Conservation (phyloP, 352 stramenopile genomes). For the Thraustotheca clavata region DNA sequence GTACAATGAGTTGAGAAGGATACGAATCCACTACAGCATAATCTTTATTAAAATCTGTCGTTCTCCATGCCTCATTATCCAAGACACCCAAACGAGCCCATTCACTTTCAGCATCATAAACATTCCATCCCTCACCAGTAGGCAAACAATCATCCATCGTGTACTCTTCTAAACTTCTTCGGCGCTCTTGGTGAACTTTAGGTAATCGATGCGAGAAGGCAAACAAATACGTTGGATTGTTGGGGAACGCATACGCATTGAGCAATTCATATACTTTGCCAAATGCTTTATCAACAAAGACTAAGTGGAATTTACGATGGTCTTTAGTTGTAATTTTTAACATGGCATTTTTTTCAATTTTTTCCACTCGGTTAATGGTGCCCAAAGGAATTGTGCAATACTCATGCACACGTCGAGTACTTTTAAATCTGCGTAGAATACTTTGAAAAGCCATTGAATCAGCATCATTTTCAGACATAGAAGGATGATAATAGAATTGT, state of each 20-base stretch:
- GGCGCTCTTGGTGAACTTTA: not conserved
- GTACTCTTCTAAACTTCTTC: not conserved
- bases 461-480: slow-evolving; percentile 25
- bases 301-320: slow-evolving; percentile 62
- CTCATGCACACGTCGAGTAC: slow-evolving; percentile 47
- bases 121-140: slow-evolving; percentile 50
- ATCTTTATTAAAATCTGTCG: slow-evolving; percentile 50
- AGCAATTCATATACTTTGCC: slow-evolving; percentile 64
- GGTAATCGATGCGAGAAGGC: slow-evolving; percentile 68
- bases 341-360: slow-evolving; percentile 49
- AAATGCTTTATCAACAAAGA: slow-evolving; percentile 30
- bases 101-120: slow-evolving; percentile 53
- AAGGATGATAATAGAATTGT: slow-evolving; percentile 41
- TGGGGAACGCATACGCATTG: slow-evolving; percentile 72
- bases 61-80: slow-evolving; percentile 53
- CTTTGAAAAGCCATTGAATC: slow-evolving; percentile 46
- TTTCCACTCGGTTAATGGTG: slow-evolving; percentile 65
- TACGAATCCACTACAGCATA: slow-evolving; percentile 90
- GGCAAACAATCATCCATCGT: slow-evolving; percentile 34
- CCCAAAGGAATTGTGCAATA: slow-evolving; percentile 72
- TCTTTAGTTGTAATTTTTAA: slow-evolving; percentile 76
- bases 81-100: slow-evolving; percentile 69
- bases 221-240: slow-evolving; percentile 79
- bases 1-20: slow-evolving; percentile 90
- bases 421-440: slow-evolving; percentile 39